Evolutionary conservation across 257 asterid genomes (phyloP).

Genomic region (Penstemon eatonii): DNA sequence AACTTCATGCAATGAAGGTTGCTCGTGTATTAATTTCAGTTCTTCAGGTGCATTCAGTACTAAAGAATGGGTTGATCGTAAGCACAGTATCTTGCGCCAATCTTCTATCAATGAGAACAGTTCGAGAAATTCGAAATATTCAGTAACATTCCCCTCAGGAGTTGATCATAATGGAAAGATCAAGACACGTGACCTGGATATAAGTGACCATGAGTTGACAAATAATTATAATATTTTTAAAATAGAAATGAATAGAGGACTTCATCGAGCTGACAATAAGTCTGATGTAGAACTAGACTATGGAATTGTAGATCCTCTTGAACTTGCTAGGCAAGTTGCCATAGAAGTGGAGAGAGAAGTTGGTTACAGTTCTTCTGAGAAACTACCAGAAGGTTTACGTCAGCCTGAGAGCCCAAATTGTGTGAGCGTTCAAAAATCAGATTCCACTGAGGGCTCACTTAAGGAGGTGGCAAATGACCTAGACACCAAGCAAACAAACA

Average conservation of each 20-base stretch:
- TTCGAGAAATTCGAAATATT: slow-evolving; percentile 38
- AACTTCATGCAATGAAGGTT: slow-evolving; percentile 34
- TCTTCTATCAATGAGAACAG: slow-evolving; percentile 39
- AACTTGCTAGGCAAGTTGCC: slow-evolving; percentile 78
- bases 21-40: slow-evolving; percentile 34
- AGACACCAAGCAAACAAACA: slow-evolving; percentile 44
- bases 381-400: slow-evolving; percentile 37
- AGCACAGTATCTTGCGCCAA: slow-evolving; percentile 29
- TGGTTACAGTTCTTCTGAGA: slow-evolving; percentile 64
- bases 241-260: slow-evolving; percentile 26
- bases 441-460: slow-evolving; percentile 42
- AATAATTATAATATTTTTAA: slow-evolving; percentile 32
- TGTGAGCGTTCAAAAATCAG: slow-evolving; percentile 35
- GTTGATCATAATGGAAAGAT: slow-evolving; percentile 34
- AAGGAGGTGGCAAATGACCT: slow-evolving; percentile 36
- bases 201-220: slow-evolving; percentile 22
- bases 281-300: slow-evolving; percentile 50
- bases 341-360: slow-evolving; percentile 80
- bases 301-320: slow-evolving; percentile 72
- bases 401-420: slow-evolving; percentile 54
- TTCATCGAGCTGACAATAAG: slow-evolving; percentile 33
- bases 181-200: slow-evolving; percentile 33
- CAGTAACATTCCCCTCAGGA: slow-evolving; percentile 30
- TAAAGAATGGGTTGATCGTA: slow-evolving; percentile 29
- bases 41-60: slow-evolving; percentile 26